Conservation (phyloP, 2,329 filamentous ascomycete genomes). For the Juglanconis sp. region DNA sequence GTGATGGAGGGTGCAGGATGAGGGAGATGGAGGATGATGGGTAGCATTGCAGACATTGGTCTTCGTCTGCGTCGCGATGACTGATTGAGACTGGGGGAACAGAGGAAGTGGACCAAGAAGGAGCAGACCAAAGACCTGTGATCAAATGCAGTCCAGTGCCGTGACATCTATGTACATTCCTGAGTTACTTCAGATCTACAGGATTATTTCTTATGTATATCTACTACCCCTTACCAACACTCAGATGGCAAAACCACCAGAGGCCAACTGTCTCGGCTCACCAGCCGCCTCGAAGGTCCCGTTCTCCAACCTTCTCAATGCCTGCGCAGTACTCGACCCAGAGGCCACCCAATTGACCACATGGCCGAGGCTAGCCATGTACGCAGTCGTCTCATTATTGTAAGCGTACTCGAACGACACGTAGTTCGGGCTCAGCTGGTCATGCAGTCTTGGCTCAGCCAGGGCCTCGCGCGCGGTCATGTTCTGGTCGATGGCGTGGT, state of each 20-base stretch:
- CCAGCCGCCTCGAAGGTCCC: slow-evolving; percentile 17
- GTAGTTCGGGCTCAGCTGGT: slow-evolving; percentile 73
- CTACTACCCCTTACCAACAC: not conserved
- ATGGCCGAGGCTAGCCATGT: slow-evolving; percentile 63
- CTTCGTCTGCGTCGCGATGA: too few species aligned
- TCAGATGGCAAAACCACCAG: slow-evolving; percentile 15
- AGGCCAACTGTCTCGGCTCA: slow-evolving; percentile 16
- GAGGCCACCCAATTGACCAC: slow-evolving; percentile 67
- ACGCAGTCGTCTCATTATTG: slow-evolving; percentile 60
- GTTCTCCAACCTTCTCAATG: slow-evolving; percentile 55
- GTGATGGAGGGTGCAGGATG: too few species aligned
- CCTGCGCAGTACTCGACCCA: slow-evolving; percentile 68
- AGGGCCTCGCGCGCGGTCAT: slow-evolving; percentile 62
- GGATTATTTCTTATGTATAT: not conserved
- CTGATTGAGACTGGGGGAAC: too few species aligned
- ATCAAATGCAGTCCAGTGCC: too few species aligned
- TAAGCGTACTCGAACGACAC: slow-evolving; percentile 68
- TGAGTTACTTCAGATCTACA: too few species aligned
- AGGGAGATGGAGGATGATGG: too few species aligned
- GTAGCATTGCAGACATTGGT: too few species aligned
- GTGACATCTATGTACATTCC: too few species aligned
- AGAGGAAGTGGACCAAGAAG: too few species aligned
- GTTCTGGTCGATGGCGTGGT: slow-evolving; percentile 66
- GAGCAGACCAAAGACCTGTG: too few species aligned
- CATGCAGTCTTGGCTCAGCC: slow-evolving; percentile 67